Percentiles rank a stretch among this genome's conserved stretches.
phyloP scores from a whole-genome alignment of 768 basidiomycete species.

The Rhodosporidiobolus sp. region DNA sequence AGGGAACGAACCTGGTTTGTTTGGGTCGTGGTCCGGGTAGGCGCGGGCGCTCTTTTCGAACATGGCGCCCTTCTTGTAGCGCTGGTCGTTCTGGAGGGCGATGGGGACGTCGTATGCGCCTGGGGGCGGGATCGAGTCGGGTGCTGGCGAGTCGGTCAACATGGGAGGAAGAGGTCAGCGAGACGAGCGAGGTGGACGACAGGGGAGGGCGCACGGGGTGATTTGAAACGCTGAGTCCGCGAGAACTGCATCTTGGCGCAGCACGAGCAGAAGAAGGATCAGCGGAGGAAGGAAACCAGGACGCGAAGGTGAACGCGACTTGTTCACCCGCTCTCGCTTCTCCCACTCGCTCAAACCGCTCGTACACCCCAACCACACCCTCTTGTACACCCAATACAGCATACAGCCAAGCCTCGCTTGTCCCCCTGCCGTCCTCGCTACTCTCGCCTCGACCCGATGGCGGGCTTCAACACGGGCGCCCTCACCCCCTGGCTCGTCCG shows the following conservation, averaged over 20 bases:
- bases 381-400: background rate
- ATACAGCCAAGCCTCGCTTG: background rate
- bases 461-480: background rate
- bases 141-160: slow-evolving; percentile 10
- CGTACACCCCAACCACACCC: background rate
- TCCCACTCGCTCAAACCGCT: background rate
- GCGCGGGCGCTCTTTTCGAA: slow-evolving; percentile 17
- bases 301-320: background rate
- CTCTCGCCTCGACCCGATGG: background rate
- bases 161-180: background rate
- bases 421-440: background rate
- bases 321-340: background rate
- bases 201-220: no score
- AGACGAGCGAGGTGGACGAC: no score
- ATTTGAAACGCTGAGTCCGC: slow-evolving; percentile 11
- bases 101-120: slow-evolving; percentile 28
- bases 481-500: slow-evolving; percentile 4
- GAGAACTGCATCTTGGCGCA: slow-evolving; percentile 24
- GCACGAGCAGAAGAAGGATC: background rate
- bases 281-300: background rate
- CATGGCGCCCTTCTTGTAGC: slow-evolving; percentile 24
- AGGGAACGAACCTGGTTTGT: slow-evolving; percentile 14
- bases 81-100: background rate
- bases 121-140: slow-evolving; percentile 10
- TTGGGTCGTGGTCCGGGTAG: background rate